Conservation (phyloP, 768 basidiomycete species). For the Pleurotus platypus region DNA sequence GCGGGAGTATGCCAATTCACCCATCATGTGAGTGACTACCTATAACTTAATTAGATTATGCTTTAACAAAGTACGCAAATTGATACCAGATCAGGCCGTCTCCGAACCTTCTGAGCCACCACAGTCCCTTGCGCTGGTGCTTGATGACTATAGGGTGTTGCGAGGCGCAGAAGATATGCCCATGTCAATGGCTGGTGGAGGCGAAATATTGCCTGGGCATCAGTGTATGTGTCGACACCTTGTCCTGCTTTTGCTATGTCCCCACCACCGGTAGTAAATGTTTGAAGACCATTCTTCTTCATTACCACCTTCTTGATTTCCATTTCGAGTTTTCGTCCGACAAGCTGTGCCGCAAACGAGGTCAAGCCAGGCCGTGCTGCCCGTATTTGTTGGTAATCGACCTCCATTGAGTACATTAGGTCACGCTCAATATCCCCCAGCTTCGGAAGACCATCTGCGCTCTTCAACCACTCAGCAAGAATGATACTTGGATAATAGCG, state of each 20-base stretch:
- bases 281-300: background rate
- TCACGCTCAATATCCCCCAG: background rate
- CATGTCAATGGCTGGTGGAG: background rate
- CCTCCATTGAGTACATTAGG: background rate
- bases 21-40: slow-evolving; percentile 11
- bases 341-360: background rate
- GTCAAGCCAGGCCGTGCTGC: background rate
- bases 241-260: background rate
- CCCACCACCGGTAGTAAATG: background rate
- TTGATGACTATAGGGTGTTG: background rate
- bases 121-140: background rate
- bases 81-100: background rate
- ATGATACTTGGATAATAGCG: background rate
- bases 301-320: background rate
- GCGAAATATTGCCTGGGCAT: background rate
- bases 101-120: background rate
- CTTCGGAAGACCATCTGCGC: background rate
- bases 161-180: background rate
- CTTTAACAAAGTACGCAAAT: background rate
- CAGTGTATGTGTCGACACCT: background rate
- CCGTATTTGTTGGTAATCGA: background rate
- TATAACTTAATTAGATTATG: background rate
- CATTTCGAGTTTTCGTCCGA: background rate
- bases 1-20: slow-evolving; percentile 7
- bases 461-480: background rate